A percentile compares a stretch with the other conserved stretches of the same genome.
Evolutionary conservation across 2,329 filamentous ascomycete species (phyloP).

Genomic region (Hymenoscyphus repandus): DNA sequence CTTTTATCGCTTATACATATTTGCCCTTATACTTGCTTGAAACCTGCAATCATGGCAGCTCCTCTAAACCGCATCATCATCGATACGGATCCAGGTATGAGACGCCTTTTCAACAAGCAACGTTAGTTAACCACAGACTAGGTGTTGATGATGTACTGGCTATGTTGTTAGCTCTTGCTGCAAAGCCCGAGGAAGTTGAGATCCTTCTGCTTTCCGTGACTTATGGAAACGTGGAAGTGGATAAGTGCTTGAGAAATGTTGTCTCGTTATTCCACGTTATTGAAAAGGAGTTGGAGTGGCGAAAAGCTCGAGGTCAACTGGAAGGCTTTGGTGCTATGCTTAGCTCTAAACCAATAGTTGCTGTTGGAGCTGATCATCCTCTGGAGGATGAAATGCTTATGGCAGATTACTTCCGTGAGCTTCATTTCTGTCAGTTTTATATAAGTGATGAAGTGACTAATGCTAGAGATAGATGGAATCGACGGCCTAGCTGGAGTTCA

Average conservation of each 20-base stretch:
- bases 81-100: conserved; percentile 81
- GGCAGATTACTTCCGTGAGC: conserved; percentile 82
- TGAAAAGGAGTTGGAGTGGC: conserved; percentile 83
- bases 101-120: neutral
- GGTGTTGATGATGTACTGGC: conserved; percentile 91
- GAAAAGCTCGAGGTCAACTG: conserved; percentile 59
- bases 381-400: conserved; percentile 76
- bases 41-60: conserved; percentile 43
- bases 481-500: conserved; percentile 78
- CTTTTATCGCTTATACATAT: neutral
- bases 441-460: conserved; percentile 9
- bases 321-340: conserved; percentile 70
- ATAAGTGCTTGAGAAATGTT: conserved; percentile 83
- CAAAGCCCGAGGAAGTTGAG: conserved; percentile 78
- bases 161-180: conserved; percentile 78
- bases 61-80: conserved; percentile 79
- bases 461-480: conserved; percentile 52
- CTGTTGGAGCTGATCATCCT: conserved; percentile 80
- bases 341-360: conserved; percentile 72
- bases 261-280: conserved; percentile 89
- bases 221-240: conserved; percentile 87
- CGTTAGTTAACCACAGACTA: conserved; percentile 26
- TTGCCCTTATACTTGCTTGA: neutral
- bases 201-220: conserved; percentile 81
- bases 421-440: no score